These are phyloP conservation scores for Thelephora aurantiotincta DNA, from an alignment of 768 basidiomycete species.

Conservation along the genomic window DNA sequence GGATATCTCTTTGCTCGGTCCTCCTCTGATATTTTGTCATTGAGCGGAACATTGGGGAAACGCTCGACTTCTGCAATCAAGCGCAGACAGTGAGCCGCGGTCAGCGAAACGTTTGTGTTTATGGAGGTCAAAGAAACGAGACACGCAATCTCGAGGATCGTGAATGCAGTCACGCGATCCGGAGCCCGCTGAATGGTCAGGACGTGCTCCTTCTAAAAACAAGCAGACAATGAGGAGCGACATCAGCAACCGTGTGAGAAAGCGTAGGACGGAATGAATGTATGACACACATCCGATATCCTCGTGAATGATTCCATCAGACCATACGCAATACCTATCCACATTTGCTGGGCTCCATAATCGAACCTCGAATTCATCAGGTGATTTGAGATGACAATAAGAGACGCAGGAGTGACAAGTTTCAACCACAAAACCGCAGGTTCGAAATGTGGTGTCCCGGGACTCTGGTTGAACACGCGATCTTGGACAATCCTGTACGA, in stretches of 20 bases:
- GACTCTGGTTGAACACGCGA: constrained; percentile 27
- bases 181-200: constrained; percentile 35
- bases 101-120: constrained; percentile 48
- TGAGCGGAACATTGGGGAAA: constrained; percentile 39
- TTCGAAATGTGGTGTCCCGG: constrained; percentile 22
- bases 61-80: constrained; percentile 55
- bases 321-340: constrained; percentile 50
- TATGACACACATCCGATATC: constrained; percentile 29
- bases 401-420: constrained; percentile 21
- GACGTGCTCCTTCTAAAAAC: constrained; percentile 20
- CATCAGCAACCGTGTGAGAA: neutral
- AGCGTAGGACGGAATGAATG: neutral
- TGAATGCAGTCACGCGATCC: constrained; percentile 47
- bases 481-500: constrained; percentile 33
- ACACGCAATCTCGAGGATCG: constrained; percentile 58
- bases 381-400: constrained; percentile 38
- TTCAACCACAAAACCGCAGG: constrained; percentile 30
- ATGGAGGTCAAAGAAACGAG: constrained; percentile 59
- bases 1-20: constrained; percentile 55
- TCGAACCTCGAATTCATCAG: constrained; percentile 47
- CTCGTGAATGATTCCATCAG: constrained; percentile 40
- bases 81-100: constrained; percentile 57
- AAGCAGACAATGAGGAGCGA: constrained; percentile 2
- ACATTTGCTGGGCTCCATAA: constrained; percentile 48
- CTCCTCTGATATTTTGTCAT: constrained; percentile 38